Conservation (phyloP, 2,329 filamentous ascomycete genomes). For the Endoconidiophora polonica region DNA sequence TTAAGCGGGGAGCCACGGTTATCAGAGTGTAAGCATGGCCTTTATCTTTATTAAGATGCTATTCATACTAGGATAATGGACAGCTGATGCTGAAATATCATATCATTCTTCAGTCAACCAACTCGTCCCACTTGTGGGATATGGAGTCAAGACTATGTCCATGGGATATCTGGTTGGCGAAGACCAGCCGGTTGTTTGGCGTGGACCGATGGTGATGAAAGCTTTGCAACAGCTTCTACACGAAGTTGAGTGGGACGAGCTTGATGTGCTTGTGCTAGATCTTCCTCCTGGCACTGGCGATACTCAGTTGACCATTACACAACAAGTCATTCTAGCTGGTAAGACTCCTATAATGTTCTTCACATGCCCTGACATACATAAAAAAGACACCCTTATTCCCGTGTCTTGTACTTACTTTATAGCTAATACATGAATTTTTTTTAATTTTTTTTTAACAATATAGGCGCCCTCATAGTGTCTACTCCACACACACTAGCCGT, state of each 20-base stretch:
- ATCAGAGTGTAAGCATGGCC: slow-evolving; percentile 38
- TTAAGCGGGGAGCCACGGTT: slow-evolving; percentile 64
- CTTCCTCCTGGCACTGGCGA: slow-evolving; percentile 90
- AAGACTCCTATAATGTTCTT: slow-evolving; percentile 16
- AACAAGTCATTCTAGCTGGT: slow-evolving; percentile 81
- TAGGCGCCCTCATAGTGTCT: slow-evolving; percentile 69
- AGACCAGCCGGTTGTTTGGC: slow-evolving; percentile 76
- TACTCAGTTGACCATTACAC: slow-evolving; percentile 89
- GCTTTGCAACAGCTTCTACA: slow-evolving; percentile 89
- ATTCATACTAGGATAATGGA: not conserved
- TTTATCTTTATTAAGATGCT: no score
- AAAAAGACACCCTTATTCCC: not conserved
- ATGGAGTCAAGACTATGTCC: slow-evolving; percentile 95
- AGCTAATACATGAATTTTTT: no score
- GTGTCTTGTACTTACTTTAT: not conserved
- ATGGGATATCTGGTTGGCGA: slow-evolving; percentile 86
- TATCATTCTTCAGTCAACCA: slow-evolving; percentile 44
- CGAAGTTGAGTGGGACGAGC: slow-evolving; percentile 80
- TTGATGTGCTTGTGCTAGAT: slow-evolving; percentile 82
- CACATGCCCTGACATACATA: no score
- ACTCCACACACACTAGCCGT: slow-evolving; percentile 88
- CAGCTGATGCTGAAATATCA: not conserved
- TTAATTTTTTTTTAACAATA: not conserved
- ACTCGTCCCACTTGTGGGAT: slow-evolving; percentile 76
- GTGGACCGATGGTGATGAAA: slow-evolving; percentile 95